Base-by-base conservation (phyloP, 23 red algal genomes). In the Pyropia yezoensis region DNA sequence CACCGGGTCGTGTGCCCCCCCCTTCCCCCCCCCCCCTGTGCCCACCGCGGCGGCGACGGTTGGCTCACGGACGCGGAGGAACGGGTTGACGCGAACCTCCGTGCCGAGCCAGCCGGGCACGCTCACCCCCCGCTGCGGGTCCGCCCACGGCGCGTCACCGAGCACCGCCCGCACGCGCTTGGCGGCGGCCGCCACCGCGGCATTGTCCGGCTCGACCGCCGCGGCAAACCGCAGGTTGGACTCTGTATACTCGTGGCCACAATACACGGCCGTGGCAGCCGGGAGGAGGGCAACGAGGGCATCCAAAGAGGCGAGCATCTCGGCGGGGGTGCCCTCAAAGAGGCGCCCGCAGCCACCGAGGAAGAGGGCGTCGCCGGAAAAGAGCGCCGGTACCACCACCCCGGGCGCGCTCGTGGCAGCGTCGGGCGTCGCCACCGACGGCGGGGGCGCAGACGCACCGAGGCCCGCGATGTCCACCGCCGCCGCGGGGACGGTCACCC, bases 161-260 rank as follows among this genome's bases (percentile, higher is more conserved):
- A 75, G 64, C 58, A 76, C 75, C 45, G 61, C 55, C 60, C 62
- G 62, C 18, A 86, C 94, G 80, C 85, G 83, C 18, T 18, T 59
- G 3, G 91, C 56, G 61, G 91, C 91, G 26, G 71, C 54, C 52
- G 63, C 23, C 59, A 90, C 64, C 50, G 51, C 32, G 19, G 74
- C 18, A 27, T 91, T 98, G 45, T 69, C 54, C 7, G 79, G 39
- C 27, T 98, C 94, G 60, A 98, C 80, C 18, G 70, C 82, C 49
- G 49, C 54, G 24, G 94, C 94, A 57, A 98, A 98, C 20, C 50
- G 39, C 59, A 98, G 65, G 69, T 98, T 98, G 16, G 80, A 58
- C 63, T 91, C 78, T 3, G 94, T 98, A 58, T 98, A 98, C 62
- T 98, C 94, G 71, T 98, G 94, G 34, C 94, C 94, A 61, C 94